Evolutionary conservation across 495 filamentous ascomycete species (phyloP).

Genomic region (Rhypophila decipiens): DNA sequence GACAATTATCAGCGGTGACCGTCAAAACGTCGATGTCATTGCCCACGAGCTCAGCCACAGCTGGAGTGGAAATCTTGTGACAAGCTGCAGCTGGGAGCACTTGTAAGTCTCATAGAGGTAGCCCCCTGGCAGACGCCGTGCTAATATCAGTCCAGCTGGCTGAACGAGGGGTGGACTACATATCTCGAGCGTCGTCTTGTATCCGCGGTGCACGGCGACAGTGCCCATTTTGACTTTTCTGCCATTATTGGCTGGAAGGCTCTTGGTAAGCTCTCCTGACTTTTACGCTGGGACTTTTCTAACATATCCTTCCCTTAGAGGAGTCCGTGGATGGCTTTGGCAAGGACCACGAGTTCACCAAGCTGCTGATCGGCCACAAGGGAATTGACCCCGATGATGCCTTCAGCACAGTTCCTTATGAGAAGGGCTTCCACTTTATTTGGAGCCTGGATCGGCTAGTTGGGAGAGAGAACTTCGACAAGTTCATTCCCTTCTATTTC

Average conservation of each 20-base stretch:
- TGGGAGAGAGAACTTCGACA: conserved; percentile 80
- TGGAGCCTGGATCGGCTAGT: conserved; percentile 80
- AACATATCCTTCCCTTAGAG: conserved; percentile 31
- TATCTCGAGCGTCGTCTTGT: conserved; percentile 82
- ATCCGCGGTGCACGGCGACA: conserved; percentile 59
- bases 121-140: not conserved
- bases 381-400: conserved; percentile 93
- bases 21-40: conserved; percentile 93
- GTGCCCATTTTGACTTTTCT: conserved; percentile 82
- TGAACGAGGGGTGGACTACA: conserved; percentile 94
- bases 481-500: conserved; percentile 94
- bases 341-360: conserved; percentile 83
- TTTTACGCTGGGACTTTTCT: no score
- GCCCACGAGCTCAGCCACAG: conserved; percentile 88
- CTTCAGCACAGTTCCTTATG: conserved; percentile 80
- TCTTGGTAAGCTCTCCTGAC: conserved; percentile 43
- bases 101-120: conserved; percentile 43
- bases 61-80: conserved; percentile 92
- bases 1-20: conserved; percentile 84
- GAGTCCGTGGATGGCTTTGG: conserved; percentile 75
- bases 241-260: conserved; percentile 79
- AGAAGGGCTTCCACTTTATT: conserved; percentile 56
- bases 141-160: conserved; percentile 49
- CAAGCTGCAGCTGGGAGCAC: conserved; percentile 89
- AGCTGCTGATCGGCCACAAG: conserved; percentile 76